Conservation (phyloP, 352 stramenopile genomes). For the Phytophthora rubi region DNA sequence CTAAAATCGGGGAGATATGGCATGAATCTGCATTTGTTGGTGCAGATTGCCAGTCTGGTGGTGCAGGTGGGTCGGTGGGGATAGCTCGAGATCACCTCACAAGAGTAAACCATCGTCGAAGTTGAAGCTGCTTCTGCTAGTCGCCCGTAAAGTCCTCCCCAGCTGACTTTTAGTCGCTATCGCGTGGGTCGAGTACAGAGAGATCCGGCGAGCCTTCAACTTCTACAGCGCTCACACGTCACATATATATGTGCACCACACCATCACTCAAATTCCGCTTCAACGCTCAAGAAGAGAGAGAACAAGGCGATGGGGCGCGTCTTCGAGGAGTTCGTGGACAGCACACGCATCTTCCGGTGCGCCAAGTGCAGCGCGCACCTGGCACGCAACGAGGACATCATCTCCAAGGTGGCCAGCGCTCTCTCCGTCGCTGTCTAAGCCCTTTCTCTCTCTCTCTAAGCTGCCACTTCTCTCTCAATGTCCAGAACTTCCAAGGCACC, state of each 20-base stretch:
- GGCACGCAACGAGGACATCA: conserved; percentile 92
- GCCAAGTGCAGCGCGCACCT: conserved; percentile 92
- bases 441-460: background rate
- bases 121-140: conserved; percentile 17
- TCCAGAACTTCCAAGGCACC: conserved; percentile 79
- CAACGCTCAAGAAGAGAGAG: conserved; percentile 9
- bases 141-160: conserved; percentile 7
- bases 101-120: conserved; percentile 6
- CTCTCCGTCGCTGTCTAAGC: background rate
- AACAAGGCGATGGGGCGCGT: conserved; percentile 67
- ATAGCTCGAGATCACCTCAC: conserved; percentile 27
- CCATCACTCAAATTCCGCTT: background rate
- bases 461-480: background rate
- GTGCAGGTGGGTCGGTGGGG: conserved; percentile 23
- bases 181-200: conserved; percentile 5
- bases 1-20: background rate
- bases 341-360: conserved; percentile 91
- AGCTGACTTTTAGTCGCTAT: conserved; percentile 21
- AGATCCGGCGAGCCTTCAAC: background rate
- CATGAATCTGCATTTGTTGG: background rate
- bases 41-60: conserved; percentile 24
- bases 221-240: conserved; percentile 5
- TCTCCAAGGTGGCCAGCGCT: conserved; percentile 86
- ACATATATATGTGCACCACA: conserved; percentile 11
- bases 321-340: conserved; percentile 93